Base-by-base conservation (phyloP, 179 eudicot species). In the Silene coronaria region DNA sequence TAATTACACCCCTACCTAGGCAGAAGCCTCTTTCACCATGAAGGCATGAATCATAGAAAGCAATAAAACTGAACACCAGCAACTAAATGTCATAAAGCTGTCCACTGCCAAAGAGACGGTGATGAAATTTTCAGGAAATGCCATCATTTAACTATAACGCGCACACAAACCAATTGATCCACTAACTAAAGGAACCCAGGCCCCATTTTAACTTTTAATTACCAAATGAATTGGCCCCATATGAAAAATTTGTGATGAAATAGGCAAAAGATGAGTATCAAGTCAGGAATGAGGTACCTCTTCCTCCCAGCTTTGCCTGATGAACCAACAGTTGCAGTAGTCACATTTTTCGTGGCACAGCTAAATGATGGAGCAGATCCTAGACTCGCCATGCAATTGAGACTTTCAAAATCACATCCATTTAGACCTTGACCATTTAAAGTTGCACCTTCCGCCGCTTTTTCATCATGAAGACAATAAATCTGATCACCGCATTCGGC, bases 401-500 rank as follows among this genome's bases (percentile, higher is more conserved):
- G 77, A 76, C 53, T 88, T 70, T 90, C 94, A 79, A 91, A 85
- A 76, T 89, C 98, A 83, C 98, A 91, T 21, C 78, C 85, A 81
- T 48, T 77, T 10, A 91, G 45, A 75, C 89, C 87, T 74, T 85
- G 88, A 79, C 82, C 87, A 84, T 83, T 81, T 21, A 87, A 48
- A 3, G 67, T 73, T 7, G 81, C 76, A 71, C 61, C 85, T 55
- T 87, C 93, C 22, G 48, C 85, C 36, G 71, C 76, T 77, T 82
- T 83, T 30, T 88, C 90, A 59, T 87, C 88, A 55, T 87, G 88
- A 67, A 88, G 91, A 84, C 99, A 96, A 77, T 93, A 85, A 28
- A 84, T 81, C 86, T 87, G 97, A 85, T 93, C 96, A 66, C 80
- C 84, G 74, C 92, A 87, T 74, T 82, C 91, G 73, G 86, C 77